These are phyloP conservation scores for Scedosporium dehoogii DNA, from an alignment of 2,329 filamentous ascomycete species.

Conservation along the genomic window DNA sequence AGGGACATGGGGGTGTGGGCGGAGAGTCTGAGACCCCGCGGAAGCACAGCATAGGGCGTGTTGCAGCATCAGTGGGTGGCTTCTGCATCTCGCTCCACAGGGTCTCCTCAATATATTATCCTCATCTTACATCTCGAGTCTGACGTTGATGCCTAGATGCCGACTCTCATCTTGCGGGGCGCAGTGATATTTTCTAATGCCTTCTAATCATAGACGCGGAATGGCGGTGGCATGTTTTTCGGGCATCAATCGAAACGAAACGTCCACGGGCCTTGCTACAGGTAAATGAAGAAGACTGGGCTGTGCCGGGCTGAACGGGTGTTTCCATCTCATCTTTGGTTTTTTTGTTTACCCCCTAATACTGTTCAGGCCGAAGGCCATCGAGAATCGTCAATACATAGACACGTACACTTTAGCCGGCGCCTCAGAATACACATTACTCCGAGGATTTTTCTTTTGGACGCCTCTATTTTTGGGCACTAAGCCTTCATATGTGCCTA, in stretches of 20 bases:
- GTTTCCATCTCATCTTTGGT: neutral
- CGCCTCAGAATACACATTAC: neutral
- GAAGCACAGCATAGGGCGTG: constrained; percentile 1
- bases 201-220: neutral
- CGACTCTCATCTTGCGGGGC: neutral
- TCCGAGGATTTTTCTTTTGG: neutral
- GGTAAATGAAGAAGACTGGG: neutral
- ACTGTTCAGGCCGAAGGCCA: neutral
- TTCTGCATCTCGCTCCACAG: neutral
- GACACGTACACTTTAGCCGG: neutral
- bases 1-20: too few relatives aligned
- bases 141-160: neutral
- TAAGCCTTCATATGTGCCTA: neutral
- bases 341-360: neutral
- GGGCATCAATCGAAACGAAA: neutral
- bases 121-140: neutral
- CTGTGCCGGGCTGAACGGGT: neutral
- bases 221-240: neutral
- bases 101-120: neutral
- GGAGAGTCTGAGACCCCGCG: neutral
- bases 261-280: neutral
- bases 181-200: neutral
- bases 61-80: neutral
- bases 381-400: neutral
- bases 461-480: neutral